Percentiles rank a stretch among this genome's conserved stretches.
phyloP scores from a whole-genome alignment of 371 early-diverging fungal species.

The Mortierella sp. region DNA sequence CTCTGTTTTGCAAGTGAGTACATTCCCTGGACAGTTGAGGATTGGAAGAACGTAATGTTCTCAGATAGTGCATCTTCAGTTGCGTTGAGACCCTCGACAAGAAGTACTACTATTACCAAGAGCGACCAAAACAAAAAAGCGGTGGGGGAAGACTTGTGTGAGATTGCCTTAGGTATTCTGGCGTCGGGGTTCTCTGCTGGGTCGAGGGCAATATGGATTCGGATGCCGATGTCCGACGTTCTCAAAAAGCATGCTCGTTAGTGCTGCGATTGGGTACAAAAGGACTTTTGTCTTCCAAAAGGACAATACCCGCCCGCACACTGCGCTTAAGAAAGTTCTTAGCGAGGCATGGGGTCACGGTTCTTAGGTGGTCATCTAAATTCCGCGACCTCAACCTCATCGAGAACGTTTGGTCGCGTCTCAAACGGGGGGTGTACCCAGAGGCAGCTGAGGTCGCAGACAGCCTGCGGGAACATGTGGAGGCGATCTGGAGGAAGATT shows the following conservation, averaged over 20 bases:
- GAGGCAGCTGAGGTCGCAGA: slow-evolving; percentile 22
- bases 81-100: slow-evolving; percentile 15
- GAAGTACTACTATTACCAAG: slow-evolving; percentile 19
- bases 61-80: not conserved
- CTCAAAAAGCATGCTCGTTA: not conserved
- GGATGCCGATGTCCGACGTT: slow-evolving; percentile 24
- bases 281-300: slow-evolving; percentile 47
- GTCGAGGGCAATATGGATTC: slow-evolving; percentile 33
- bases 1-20: no score
- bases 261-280: not conserved
- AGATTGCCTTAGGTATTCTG: slow-evolving; percentile 29
- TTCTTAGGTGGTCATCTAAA: slow-evolving; percentile 13
- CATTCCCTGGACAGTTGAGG: not conserved
- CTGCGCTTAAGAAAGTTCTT: slow-evolving; percentile 28
- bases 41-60: not conserved
- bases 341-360: slow-evolving; percentile 6
- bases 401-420: slow-evolving; percentile 28
- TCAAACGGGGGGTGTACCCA: slow-evolving; percentile 27
- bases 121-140: slow-evolving; percentile 14
- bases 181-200: slow-evolving; percentile 26
- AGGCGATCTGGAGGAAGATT: slow-evolving; percentile 3
- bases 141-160: slow-evolving; percentile 39
- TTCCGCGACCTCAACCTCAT: slow-evolving; percentile 33
- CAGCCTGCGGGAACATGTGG: slow-evolving; percentile 26
- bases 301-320: slow-evolving; percentile 51